Base-by-base conservation (phyloP, 768 basidiomycete genomes). In the Suillus tomentosus region DNA sequence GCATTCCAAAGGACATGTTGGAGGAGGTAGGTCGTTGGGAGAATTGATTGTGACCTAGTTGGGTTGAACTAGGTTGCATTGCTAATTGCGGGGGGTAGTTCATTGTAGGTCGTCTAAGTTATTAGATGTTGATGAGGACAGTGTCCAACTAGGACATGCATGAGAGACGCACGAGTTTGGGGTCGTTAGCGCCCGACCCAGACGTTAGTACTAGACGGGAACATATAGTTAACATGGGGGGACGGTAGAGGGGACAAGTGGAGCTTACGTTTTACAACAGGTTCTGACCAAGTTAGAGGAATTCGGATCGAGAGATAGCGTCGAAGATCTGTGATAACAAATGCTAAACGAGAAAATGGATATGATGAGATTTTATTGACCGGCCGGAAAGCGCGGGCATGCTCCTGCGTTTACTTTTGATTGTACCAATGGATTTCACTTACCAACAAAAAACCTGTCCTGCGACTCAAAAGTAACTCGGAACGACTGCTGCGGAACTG, bases 31-130 rank as follows among this genome's bases (percentile, higher is more conserved):
- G 66, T 27, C 53, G 62, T 50, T 64, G 27, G n/a, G 72, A 63
- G 63, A 67, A 73, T 60, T 74, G 72, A 9, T 70, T 64, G 59
- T 74, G 69, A 51, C 64, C 66, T 6, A 56, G 61, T 24, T 74
- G 71, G 24, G 67, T 57, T 39, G 69, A 62, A 62, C 62, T 48
- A 5, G 53, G 43, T 27, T 68, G 67, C 2, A 54, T 43, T 59
- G 67, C 24, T 63, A 68, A 17, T 51, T 64, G 57, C 60, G 42
- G 34, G 10, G 57, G 62, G 19, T 63, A 53, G 37, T 42, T 61
- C 27, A 39, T 42, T 47, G 36, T 31, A 24, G 24, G n/a, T 22
- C 34, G 53, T 34, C 48, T 36, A 53, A 17, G 24, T 11, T 37
- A 15, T 24, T 17, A 42, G 53, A 40, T 27, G 31, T 31, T 31